These are phyloP conservation scores for Aquanectria penicillioides DNA, from an alignment of 2,329 filamentous ascomycete genomes.

Conservation along the genomic window DNA sequence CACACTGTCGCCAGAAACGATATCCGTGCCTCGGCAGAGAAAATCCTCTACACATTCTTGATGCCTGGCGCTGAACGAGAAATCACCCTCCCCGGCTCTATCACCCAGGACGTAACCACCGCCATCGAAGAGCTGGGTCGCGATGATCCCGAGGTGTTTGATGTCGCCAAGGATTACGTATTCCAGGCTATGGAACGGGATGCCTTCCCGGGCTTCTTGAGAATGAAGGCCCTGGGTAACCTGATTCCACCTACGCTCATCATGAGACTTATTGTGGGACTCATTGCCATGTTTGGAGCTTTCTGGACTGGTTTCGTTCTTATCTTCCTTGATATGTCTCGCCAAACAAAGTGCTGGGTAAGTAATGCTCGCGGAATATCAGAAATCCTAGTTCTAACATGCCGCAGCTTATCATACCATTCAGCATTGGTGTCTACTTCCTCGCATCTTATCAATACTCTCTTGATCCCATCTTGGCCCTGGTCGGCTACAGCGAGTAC, in stretches of 20 bases:
- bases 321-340: slow-evolving; percentile 85
- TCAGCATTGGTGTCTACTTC: slow-evolving; percentile 89
- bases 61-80: slow-evolving; percentile 96
- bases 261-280: slow-evolving; percentile 83
- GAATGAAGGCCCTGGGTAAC: slow-evolving; percentile 95
- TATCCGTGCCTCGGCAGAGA: slow-evolving; percentile 92
- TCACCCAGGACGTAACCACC: slow-evolving; percentile 85
- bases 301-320: slow-evolving; percentile 96
- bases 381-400: slow-evolving; percentile 22
- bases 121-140: slow-evolving; percentile 91
- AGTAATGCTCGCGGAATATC: slow-evolving; percentile 45
- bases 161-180: slow-evolving; percentile 97
- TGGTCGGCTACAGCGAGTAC: slow-evolving; percentile 94
- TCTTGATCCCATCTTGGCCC: slow-evolving; percentile 88
- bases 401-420: slow-evolving; percentile 78
- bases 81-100: slow-evolving; percentile 89
- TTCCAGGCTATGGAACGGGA: slow-evolving; percentile 99
- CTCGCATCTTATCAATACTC: slow-evolving; percentile 95
- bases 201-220: slow-evolving; percentile 96
- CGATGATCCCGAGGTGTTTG: slow-evolving; percentile 97
- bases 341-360: slow-evolving; percentile 85
- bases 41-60: slow-evolving; percentile 98
- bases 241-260: slow-evolving; percentile 91
- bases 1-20: slow-evolving; percentile 89
- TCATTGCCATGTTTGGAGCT: slow-evolving; percentile 84